phyloP scores from a whole-genome alignment of 2,329 filamentous ascomycete species.

The Cladosporium sp. region DNA sequence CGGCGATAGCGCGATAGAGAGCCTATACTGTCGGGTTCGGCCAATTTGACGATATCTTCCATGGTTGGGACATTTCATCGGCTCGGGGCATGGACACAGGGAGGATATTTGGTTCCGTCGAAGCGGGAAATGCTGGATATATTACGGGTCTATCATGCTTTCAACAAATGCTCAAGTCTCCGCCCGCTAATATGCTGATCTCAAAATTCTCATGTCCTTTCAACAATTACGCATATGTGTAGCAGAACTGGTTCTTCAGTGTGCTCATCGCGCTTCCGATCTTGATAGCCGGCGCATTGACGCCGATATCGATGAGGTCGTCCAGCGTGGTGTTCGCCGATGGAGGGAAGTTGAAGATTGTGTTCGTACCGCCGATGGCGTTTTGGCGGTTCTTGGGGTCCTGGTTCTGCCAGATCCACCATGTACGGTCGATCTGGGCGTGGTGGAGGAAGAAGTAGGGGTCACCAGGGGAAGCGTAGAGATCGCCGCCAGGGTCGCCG shows the following conservation, averaged over 20 bases:
- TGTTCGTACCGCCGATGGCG: conserved; percentile 38
- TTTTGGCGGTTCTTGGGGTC: conserved; percentile 31
- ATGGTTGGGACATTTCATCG: too few relatives aligned
- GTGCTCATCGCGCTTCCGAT: conserved; percentile 39
- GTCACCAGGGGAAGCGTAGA: conserved; percentile 41
- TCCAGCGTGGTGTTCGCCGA: conserved; percentile 39
- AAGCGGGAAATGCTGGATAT: too few relatives aligned
- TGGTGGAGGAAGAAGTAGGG: conserved; percentile 46
- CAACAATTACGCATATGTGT: conserved; percentile 33
- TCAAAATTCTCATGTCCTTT: too few relatives aligned
- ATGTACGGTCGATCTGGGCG: conserved; percentile 42
- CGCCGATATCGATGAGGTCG: conserved; percentile 36
- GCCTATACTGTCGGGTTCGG: too few relatives aligned
- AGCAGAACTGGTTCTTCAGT: conserved; percentile 42
- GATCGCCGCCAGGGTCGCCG: conserved; percentile 40
- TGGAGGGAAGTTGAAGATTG: conserved; percentile 38
- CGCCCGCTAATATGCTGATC: not conserved
- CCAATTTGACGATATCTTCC: too few relatives aligned
- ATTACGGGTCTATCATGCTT: too few relatives aligned
- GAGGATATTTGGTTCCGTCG: too few relatives aligned
- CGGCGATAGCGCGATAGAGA: too few relatives aligned
- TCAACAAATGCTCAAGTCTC: too few relatives aligned
- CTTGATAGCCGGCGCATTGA: conserved; percentile 28
- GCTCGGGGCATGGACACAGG: too few relatives aligned
- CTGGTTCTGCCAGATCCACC: conserved; percentile 47